Base-by-base conservation (phyloP, 371 early-diverging fungal genomes). In the Chytridiales sp. region DNA sequence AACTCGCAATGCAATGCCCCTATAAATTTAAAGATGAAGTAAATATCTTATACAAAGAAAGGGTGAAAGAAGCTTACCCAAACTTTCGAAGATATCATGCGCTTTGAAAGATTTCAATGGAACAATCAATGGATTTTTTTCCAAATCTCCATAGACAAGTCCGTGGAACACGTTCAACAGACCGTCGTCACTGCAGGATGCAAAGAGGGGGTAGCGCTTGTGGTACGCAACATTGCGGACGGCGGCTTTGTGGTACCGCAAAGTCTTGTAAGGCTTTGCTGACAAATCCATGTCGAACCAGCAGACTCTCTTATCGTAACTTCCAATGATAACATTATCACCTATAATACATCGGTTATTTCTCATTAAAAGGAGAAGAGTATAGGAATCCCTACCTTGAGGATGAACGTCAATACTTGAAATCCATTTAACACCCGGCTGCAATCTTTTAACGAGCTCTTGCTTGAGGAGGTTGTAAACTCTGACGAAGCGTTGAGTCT, bases 261-360 rank as follows among this genome's bases (percentile, higher is more conserved):
- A 77, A 5, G 92, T 88, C 67, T 91, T 91, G 79, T 94, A 97
- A 11, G 98, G 95, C 74, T 85, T 88, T 59, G 85, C 67, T 8
- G 92, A 88, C 59, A 95, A 78, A 71, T 97, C 97, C 70, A 94
- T 73, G 77, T 98, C 98, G 68, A 95, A 97, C 98, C 98, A 98
- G 62, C 88, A 87, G 21, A 96, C 79, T 50, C 87, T 85, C 68
- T 89, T 91, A 68, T 98, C 98, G 65, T 93, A 96, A 39, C 89
- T 88, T 43, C 98, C 97, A 52, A 96, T 83, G 51, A 98, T 87
- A 47, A 98, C 76, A 74, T 98, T 93, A 69, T 98, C 97, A 62
- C 92, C 90, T 67, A 22, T 56, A 73, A 73, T 6, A 29, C 19
- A 31, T 47, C 26, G 38, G 6, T 47, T 52, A 34, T n/a, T 2